phyloP scores from a whole-genome alignment of 1,139 yeast genomes.

The Suhomyces anneliseae region DNA sequence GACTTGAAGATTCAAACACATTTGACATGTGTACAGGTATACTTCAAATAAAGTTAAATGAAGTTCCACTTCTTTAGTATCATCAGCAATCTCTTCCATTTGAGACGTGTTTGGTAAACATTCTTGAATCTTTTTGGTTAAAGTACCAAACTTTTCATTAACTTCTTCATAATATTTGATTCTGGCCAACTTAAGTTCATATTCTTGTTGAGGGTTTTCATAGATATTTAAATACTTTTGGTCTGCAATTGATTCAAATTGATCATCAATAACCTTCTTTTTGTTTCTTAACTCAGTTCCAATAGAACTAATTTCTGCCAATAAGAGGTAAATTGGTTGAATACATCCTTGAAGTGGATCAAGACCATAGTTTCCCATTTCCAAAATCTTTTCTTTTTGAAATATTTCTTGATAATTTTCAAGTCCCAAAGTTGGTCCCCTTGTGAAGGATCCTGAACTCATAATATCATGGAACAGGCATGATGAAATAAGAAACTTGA shows the following conservation, averaged over 20 bases:
- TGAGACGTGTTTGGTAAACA: slow-evolving; percentile 26
- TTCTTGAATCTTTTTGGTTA: slow-evolving; percentile 17
- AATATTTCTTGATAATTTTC: slow-evolving; percentile 33
- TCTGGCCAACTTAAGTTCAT: neutral
- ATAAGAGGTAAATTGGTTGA: slow-evolving; percentile 37
- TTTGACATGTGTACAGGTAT: slow-evolving; percentile 25
- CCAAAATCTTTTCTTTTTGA: slow-evolving; percentile 7
- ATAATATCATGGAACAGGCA: slow-evolving; percentile 20
- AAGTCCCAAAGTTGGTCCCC: slow-evolving; percentile 40
- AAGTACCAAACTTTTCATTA: slow-evolving; percentile 14
- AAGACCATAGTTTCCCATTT: slow-evolving; percentile 33
- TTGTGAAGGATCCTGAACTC: slow-evolving; percentile 14
- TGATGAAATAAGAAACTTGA: slow-evolving; percentile 18
- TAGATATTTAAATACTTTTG: neutral
- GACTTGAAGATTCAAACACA: slow-evolving; percentile 27
- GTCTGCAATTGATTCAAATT: neutral
- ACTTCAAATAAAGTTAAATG: slow-evolving; percentile 30
- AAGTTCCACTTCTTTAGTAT: slow-evolving; percentile 12
- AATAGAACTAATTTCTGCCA: slow-evolving; percentile 45
- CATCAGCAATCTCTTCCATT: slow-evolving; percentile 16
- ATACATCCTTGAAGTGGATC: slow-evolving; percentile 52
- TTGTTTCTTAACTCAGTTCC: slow-evolving; percentile 24
- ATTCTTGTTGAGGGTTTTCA: neutral
- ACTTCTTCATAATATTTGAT: slow-evolving; percentile 15
- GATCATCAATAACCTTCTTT: slow-evolving; percentile 9